These are phyloP conservation scores for Hericium erinaceus DNA, from an alignment of 768 basidiomycete genomes.

Conservation along the genomic window DNA sequence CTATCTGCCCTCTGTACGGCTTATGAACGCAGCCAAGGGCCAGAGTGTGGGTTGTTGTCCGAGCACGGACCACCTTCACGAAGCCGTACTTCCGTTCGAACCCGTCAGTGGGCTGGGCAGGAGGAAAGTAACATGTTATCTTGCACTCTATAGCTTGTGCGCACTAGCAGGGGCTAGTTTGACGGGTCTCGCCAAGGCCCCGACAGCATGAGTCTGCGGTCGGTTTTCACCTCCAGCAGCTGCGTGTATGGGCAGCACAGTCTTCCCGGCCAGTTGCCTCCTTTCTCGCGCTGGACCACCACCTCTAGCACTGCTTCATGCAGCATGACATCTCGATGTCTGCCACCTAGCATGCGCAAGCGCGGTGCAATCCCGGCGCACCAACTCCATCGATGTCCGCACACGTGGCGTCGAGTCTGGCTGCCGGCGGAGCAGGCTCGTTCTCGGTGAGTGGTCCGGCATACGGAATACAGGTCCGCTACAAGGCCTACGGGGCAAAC, in stretches of 20 bases:
- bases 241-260: conserved; percentile 16
- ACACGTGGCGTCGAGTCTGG: conserved; percentile 25
- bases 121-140: too few relatives aligned
- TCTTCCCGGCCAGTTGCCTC: not conserved
- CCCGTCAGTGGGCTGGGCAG: too few relatives aligned
- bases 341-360: conserved; percentile 43
- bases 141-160: too few relatives aligned
- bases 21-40: too few relatives aligned
- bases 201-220: too few relatives aligned
- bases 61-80: too few relatives aligned
- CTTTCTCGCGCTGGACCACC: conserved; percentile 64
- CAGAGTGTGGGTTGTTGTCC: too few relatives aligned
- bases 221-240: too few relatives aligned
- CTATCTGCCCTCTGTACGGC: too few relatives aligned
- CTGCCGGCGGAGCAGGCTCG: conserved; percentile 39
- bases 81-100: too few relatives aligned
- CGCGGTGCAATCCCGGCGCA: conserved; percentile 34
- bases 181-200: too few relatives aligned
- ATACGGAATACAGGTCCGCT: conserved; percentile 61
- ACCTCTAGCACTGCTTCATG: conserved; percentile 79
- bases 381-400: conserved; percentile 30
- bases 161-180: too few relatives aligned
- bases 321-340: conserved; percentile 41
- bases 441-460: conserved; percentile 77
- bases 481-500: conserved; percentile 34